Evolutionary conservation across 352 stramenopile species (phyloP).

Genomic region (Phytophthora foliorum): DNA sequence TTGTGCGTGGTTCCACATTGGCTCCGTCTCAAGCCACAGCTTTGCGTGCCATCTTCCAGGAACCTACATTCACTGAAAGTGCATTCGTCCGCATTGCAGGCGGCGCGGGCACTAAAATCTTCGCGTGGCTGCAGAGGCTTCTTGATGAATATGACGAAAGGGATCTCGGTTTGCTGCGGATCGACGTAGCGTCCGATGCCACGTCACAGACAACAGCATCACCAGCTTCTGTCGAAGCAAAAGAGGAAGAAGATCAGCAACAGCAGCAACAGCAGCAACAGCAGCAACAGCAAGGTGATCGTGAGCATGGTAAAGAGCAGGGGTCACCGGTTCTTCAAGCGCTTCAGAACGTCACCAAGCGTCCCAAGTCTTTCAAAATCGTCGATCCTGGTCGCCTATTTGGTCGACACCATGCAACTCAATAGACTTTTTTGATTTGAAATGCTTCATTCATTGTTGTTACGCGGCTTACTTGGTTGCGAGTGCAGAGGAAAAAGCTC

Average conservation of each 20-base stretch:
- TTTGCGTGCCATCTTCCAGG: conserved; percentile 70
- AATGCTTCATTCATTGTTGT: conserved; percentile 18
- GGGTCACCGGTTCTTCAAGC: conserved; percentile 22
- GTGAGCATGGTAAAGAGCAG: conserved; percentile 14
- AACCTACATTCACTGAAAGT: conserved; percentile 60
- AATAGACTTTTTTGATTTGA: conserved; percentile 25
- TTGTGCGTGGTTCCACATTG: conserved; percentile 46
- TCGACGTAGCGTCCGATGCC: conserved; percentile 22
- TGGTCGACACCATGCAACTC: conserved; percentile 30
- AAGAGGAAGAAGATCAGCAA: conserved; percentile 14
- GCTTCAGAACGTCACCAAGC: conserved; percentile 30
- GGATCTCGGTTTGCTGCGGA: conserved; percentile 51
- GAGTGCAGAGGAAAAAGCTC: conserved; percentile 3
- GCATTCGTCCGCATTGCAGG: conserved; percentile 61
- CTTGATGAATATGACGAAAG: conserved; percentile 69
- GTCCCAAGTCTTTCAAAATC: conserved; percentile 45
- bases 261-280: conserved; percentile 12
- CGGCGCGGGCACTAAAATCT: conserved; percentile 71
- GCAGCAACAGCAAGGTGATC: conserved; percentile 4
- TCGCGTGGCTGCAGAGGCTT: conserved; percentile 65
- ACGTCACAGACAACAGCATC: conserved; percentile 7
- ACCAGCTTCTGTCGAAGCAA: conserved; percentile 8
- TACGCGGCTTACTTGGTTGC: conserved; percentile 15
- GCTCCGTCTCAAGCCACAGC: conserved; percentile 58
- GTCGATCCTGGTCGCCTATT: conserved; percentile 61